Percentiles rank a stretch among this genome's conserved stretches.
phyloP scores from a whole-genome alignment of 2,329 filamentous ascomycete species.

The Penicillium sp. region DNA sequence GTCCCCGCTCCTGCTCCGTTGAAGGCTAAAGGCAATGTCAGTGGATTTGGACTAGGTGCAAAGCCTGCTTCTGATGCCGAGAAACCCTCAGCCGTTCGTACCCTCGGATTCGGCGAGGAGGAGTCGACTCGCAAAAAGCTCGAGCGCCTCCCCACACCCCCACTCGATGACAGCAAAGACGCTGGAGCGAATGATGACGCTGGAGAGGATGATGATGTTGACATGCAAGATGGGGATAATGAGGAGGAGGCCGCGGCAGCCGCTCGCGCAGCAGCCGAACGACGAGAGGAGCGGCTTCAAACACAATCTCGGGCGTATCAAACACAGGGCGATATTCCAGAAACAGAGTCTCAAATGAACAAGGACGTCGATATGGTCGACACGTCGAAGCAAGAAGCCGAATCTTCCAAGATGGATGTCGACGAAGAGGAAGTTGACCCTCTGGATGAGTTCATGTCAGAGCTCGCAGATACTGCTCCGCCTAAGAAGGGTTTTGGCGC shows the following conservation, averaged over 20 bases:
- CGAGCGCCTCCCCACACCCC: conserved; percentile 77
- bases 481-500: conserved; percentile 36
- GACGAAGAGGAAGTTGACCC: conserved; percentile 69
- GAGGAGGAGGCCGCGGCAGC: conserved; percentile 86
- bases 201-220: conserved; percentile 67
- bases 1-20: conserved; percentile 45
- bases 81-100: conserved; percentile 64
- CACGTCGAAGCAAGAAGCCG: conserved; percentile 31
- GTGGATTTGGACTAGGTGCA: conserved; percentile 72
- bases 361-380: conserved; percentile 47
- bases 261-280: conserved; percentile 76
- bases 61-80: conserved; percentile 62
- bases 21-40: conserved; percentile 67
- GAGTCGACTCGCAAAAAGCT: conserved; percentile 82
- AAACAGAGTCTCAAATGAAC: conserved; percentile 40
- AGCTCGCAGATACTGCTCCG: conserved; percentile 51
- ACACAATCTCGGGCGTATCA: conserved; percentile 33
- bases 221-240: conserved; percentile 69
- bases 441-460: conserved; percentile 94
- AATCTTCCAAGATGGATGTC: conserved; percentile 37
- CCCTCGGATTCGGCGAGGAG: conserved; percentile 81
- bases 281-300: conserved; percentile 64
- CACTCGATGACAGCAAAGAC: conserved; percentile 58
- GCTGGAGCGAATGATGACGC: conserved; percentile 54
- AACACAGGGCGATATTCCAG: conserved; percentile 24